These are phyloP conservation scores for Tulasnella sp. DNA, from an alignment of 768 basidiomycete genomes.

Conservation along the genomic window DNA sequence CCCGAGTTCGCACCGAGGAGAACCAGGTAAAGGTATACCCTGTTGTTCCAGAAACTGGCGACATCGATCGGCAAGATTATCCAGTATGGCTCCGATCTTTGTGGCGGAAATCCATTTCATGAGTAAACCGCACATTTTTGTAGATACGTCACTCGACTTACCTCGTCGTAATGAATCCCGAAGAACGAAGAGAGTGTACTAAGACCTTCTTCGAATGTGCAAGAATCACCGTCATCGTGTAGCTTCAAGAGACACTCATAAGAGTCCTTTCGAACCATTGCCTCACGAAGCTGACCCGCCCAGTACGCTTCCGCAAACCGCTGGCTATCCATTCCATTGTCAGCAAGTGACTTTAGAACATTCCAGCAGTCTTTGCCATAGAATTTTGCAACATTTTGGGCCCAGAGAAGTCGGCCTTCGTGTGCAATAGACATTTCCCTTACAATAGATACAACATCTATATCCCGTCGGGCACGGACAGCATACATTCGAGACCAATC, in stretches of 20 bases:
- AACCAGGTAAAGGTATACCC: slow-evolving; percentile 23
- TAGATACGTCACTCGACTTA: slow-evolving; percentile 21
- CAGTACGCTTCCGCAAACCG: slow-evolving; percentile 28
- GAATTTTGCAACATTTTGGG: slow-evolving; percentile 29
- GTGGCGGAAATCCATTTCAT: not conserved
- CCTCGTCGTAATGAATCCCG: slow-evolving; percentile 33
- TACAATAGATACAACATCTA: not conserved
- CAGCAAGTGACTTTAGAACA: slow-evolving; percentile 27
- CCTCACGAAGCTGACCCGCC: slow-evolving; percentile 34
- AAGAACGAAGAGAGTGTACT: slow-evolving; percentile 42
- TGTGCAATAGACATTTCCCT: not conserved
- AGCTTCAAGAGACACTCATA: slow-evolving; percentile 30
- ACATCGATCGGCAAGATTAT: slow-evolving; percentile 33
- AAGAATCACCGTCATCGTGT: slow-evolving; percentile 5
- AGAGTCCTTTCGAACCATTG: slow-evolving; percentile 34
- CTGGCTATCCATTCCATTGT: not conserved
- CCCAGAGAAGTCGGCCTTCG: slow-evolving; percentile 30
- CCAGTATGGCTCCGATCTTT: slow-evolving; percentile 33
- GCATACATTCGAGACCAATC: not conserved
- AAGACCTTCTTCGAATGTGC: slow-evolving; percentile 35
- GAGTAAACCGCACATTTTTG: not conserved
- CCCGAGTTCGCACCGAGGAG: slow-evolving; percentile 27
- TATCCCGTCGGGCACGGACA: not conserved
- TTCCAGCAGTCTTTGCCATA: slow-evolving; percentile 47
- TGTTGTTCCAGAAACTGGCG: slow-evolving; percentile 26